Base-by-base conservation (phyloP, 352 stramenopile species). In the Phytophthora palmivora region DNA sequence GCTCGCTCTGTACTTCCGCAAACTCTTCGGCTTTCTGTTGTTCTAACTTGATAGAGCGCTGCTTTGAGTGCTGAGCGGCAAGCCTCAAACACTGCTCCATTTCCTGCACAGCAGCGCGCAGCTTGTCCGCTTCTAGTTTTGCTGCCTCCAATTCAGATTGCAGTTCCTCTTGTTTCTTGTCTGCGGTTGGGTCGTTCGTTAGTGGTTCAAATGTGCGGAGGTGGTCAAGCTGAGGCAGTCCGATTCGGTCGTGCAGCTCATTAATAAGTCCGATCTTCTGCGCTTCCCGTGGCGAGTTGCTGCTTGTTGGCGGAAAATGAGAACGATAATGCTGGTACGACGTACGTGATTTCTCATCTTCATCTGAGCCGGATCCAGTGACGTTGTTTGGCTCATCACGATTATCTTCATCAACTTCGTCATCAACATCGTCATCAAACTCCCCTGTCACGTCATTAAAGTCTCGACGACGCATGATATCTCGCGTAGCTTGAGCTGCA, bases 191-290 rank as follows among this genome's bases (percentile, higher is more conserved):
- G 21, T 88, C 79, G 1, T 62, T 72, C 24, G 72, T 72, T n/a
- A 94, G 46, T 10, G 86, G 86, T 58, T 87, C 64, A 60, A 94
- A 94, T 19, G 62, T 84, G 15, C 82, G 80, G n/a, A 92, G 59
- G 28, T 86, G 71, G 36, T 77, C 74, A 49, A 94, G 82, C 42
- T 91, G 74, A 0, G 86, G 86, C 1, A 94, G 67, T 5, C 84
- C 85, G 30, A 94, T 89, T 32, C 71, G 78, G 16, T 70, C 44
- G 43, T 92, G 86, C 16, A 92, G 66, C 58, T 94, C 86, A 34
- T 94, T 94, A 26, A 94, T 70, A n/a, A 94, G 69, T n/a, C 61
- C 66, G 1, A 82, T 69, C 48, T 92, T 92, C 44, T 91, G 77
- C 10, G 50, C 59, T 47, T 89, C 83, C 2, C 73, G 59, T 7